Evolutionary conservation across 306 rosid species (phyloP), one percentile per base, ranked within the genome.

Genomic region (Sophora flavescens): DNA sequence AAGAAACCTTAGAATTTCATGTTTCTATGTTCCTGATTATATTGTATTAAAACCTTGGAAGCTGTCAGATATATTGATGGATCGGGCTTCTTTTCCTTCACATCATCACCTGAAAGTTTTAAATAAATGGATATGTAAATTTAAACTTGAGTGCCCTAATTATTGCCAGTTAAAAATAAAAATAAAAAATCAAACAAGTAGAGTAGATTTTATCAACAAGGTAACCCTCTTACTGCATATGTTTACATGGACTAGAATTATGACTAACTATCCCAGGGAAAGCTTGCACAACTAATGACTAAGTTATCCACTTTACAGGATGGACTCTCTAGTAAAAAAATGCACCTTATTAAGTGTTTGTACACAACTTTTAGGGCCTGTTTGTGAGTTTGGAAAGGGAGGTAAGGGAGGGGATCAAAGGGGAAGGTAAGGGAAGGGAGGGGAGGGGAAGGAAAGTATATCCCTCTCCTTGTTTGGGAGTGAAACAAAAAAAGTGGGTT

Each of bases 31-130:
- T 74, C 74, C 60, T 74, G 66, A 62, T 60, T 2, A 32, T 70
- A 51, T 60, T 79, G 56, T 76, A 50, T 11, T 73, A 63, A 54
- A 62, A 86, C 98, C 92, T 94, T 86, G 47, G 90, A 81, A 81
- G 98, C 97, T 68, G 93, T 72, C 81, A 87, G 13, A 81, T 95
- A 95, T 77, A 95, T 95, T 79, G 93, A 89, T 28, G 98, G 97
- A 78, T 92, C 93, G 6, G 98, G 98, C 81, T 95, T 95, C 88
- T 95, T 95, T 84, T 85, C 89, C 84, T 92, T 95, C 78, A 95
- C 97, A 85, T 95, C 98, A 83, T 95, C 97, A 56, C 97, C 98
- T 95, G 83, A 59, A 86, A 76, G 80, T 11, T 63, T 6, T 65
- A 79, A 79, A 61, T 6, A 50, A 45, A 62, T 22, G 63, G 67